Evolutionary conservation across 2,329 filamentous ascomycete genomes (phyloP).

Genomic region (Mariannaea sp.): DNA sequence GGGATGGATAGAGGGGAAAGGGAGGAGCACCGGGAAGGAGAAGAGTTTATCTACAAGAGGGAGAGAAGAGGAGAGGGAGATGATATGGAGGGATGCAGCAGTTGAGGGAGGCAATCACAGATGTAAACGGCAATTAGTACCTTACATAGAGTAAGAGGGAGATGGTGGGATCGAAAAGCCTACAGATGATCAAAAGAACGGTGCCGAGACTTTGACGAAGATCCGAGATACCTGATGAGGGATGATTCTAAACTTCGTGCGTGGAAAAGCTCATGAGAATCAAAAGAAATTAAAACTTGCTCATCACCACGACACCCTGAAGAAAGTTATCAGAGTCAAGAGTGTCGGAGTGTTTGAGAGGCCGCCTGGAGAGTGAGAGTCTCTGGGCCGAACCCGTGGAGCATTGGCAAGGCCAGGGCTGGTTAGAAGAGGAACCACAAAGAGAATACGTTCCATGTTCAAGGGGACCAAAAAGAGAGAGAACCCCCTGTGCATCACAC

Average conservation of each 20-base stretch:
- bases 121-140: too few species aligned
- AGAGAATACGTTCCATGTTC: too few species aligned
- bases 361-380: not conserved
- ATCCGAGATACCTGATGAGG: not conserved
- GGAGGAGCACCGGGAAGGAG: not conserved
- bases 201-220: not conserved
- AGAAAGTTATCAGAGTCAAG: constrained; percentile 5
- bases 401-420: too few species aligned
- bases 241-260: not conserved
- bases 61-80: not conserved
- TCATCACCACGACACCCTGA: constrained; percentile 10
- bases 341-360: not conserved
- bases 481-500: constrained; percentile 21
- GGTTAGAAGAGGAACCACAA: too few species aligned
- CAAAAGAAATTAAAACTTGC: constrained; percentile 13
- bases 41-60: not conserved
- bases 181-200: not conserved
- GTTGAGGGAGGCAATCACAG: too few species aligned
- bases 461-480: not conserved
- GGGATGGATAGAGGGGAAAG: not conserved
- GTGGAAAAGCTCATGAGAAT: not conserved
- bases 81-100: not conserved
- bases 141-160: too few species aligned
- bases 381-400: not conserved
- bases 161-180: not conserved